These are phyloP conservation scores for Didymella pinodella DNA, from an alignment of 2,329 filamentous ascomycete species.

Conservation along the genomic window DNA sequence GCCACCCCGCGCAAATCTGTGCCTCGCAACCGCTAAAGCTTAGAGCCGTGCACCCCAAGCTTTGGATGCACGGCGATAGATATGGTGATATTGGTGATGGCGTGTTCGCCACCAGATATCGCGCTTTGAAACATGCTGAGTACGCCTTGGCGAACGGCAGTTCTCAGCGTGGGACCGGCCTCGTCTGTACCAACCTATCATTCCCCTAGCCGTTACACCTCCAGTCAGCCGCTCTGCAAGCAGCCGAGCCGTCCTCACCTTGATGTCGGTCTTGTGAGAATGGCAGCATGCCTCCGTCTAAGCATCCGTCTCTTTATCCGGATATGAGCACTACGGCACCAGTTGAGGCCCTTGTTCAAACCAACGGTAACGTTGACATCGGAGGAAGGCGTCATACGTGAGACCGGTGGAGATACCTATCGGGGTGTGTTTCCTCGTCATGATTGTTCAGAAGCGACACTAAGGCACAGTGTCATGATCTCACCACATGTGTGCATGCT, in stretches of 20 bases:
- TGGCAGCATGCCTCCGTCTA: background rate
- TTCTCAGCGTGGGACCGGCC: background rate
- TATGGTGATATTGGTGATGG: conserved; percentile 1
- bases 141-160: conserved; percentile 1
- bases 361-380: background rate
- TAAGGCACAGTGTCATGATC: background rate
- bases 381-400: background rate
- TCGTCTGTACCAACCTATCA: background rate
- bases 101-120: conserved; percentile 12
- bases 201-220: background rate
- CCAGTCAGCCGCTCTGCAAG: background rate
- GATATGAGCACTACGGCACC: conserved; percentile 5
- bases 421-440: background rate
- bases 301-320: conserved; percentile 4
- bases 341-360: background rate
- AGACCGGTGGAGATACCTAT: background rate
- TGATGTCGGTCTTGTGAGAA: background rate
- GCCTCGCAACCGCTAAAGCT: background rate
- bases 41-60: background rate
- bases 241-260: background rate
- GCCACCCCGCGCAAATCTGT: conserved; percentile 2
- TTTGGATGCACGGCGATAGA: background rate
- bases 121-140: conserved; percentile 1
- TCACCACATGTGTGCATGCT: background rate
- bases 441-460: background rate